Evolutionary conservation across 495 filamentous ascomycete genomes (phyloP).

Genomic region (Chaetomidium leptoderma): DNA sequence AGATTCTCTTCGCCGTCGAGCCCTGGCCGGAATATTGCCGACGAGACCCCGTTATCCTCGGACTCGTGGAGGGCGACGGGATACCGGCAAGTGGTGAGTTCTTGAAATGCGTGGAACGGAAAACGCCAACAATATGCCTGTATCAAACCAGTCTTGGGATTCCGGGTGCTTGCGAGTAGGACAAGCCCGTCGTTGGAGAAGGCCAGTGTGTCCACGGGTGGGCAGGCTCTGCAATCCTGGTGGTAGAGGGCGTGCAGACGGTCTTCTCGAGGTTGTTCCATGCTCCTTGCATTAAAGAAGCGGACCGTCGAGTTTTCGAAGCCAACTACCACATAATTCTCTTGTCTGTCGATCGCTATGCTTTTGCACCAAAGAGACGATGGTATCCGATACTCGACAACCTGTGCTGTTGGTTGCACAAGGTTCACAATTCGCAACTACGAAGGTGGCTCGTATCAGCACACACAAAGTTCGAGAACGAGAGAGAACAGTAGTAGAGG

Average conservation of each 20-base stretch:
- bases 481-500: neutral
- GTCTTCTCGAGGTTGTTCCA: conserved; percentile 35
- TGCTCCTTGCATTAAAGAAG: conserved; percentile 31
- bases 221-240: conserved; percentile 31
- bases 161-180: conserved; percentile 35
- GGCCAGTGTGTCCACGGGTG: conserved; percentile 33
- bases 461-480: neutral
- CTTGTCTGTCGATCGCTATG: conserved; percentile 32
- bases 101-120: conserved; percentile 34
- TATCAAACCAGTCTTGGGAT: conserved; percentile 30
- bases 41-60: conserved; percentile 36
- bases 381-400: conserved; percentile 36
- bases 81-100: conserved; percentile 32
- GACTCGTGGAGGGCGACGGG: conserved; percentile 35
- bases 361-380: conserved; percentile 36
- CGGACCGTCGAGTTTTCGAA: conserved; percentile 37
- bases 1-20: conserved; percentile 27
- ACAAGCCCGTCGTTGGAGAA: conserved; percentile 36
- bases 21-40: conserved; percentile 31
- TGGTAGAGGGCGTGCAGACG: conserved; percentile 29
- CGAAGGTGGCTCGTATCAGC: neutral
- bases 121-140: conserved; percentile 33
- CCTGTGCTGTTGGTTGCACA: conserved; percentile 18
- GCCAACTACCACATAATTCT: conserved; percentile 35
- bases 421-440: conserved; percentile 38